phyloP scores from a whole-genome alignment of 2,329 filamentous ascomycete species.

The Mollisiaceae sp. region DNA sequence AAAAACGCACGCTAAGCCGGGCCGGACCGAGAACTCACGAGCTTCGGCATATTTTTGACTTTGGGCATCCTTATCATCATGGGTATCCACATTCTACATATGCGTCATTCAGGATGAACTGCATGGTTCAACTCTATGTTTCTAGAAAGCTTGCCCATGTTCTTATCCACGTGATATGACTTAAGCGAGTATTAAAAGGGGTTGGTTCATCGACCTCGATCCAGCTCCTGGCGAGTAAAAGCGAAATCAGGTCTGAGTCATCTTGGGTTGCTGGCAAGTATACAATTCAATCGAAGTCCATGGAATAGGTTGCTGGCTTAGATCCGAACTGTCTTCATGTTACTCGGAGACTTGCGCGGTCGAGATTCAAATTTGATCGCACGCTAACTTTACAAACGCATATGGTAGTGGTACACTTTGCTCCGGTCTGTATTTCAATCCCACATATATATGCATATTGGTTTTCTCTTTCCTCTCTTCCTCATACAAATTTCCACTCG shows the following conservation, averaged over 20 bases:
- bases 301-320: no score
- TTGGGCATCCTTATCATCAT: background rate
- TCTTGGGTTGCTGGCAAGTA: no score
- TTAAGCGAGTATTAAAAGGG: conserved; percentile 1
- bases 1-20: background rate
- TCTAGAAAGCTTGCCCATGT: no score
- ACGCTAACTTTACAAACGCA: background rate
- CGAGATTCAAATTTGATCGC: conserved; percentile 1
- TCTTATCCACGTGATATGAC: background rate
- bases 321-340: background rate
- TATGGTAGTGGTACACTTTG: background rate
- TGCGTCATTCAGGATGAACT: background rate
- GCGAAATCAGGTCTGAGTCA: background rate
- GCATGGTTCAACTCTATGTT: no score
- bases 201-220: background rate
- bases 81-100: background rate
- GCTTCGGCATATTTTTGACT: background rate
- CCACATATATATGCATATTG: background rate
- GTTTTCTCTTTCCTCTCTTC: background rate
- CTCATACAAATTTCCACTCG: background rate
- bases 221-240: background rate
- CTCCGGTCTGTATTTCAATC: background rate
- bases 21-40: background rate
- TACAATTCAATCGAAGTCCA: no score
- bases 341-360: background rate